Evolutionary conservation across 1,139 yeast genomes (phyloP).

Genomic region (Lodderomyces margitis): DNA sequence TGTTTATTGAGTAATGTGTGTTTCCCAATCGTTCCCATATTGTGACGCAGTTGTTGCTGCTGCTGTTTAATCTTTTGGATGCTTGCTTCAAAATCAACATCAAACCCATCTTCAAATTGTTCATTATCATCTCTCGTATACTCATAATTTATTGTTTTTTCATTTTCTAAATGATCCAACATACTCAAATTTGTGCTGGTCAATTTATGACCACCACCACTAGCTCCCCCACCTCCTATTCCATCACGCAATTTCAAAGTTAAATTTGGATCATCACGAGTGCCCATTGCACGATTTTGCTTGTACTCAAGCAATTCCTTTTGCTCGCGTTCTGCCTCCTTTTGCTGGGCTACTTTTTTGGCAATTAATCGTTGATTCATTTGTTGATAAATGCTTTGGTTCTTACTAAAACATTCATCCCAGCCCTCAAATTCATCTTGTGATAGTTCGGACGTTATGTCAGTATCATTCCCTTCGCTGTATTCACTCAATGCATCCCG

Average conservation of each 20-base stretch:
- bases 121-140: slow-evolving; percentile 40
- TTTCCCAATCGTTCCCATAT: neutral
- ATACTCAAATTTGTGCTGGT: slow-evolving; percentile 18
- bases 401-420: slow-evolving; percentile 36
- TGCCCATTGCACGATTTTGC: neutral
- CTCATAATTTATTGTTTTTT: slow-evolving; percentile 36
- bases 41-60: slow-evolving; percentile 2
- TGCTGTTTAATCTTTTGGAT: slow-evolving; percentile 7
- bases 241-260: slow-evolving; percentile 35
- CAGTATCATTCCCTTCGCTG: slow-evolving; percentile 43
- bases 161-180: slow-evolving; percentile 32
- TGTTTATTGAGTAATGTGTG: slow-evolving; percentile 13
- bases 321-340: slow-evolving; percentile 38
- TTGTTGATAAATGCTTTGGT: slow-evolving; percentile 33
- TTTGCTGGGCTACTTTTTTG: slow-evolving; percentile 27
- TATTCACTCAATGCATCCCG: slow-evolving; percentile 31
- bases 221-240: neutral
- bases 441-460: slow-evolving; percentile 38
- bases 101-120: slow-evolving; percentile 39
- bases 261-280: slow-evolving; percentile 17
- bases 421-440: slow-evolving; percentile 44
- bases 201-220: slow-evolving; percentile 13
- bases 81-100: slow-evolving; percentile 15
- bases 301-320: slow-evolving; percentile 21
- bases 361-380: slow-evolving; percentile 22